Evolutionary conservation across 1,284 basidiomycete species (phyloP).

Genomic region (Apiotrichum gamsii): DNA sequence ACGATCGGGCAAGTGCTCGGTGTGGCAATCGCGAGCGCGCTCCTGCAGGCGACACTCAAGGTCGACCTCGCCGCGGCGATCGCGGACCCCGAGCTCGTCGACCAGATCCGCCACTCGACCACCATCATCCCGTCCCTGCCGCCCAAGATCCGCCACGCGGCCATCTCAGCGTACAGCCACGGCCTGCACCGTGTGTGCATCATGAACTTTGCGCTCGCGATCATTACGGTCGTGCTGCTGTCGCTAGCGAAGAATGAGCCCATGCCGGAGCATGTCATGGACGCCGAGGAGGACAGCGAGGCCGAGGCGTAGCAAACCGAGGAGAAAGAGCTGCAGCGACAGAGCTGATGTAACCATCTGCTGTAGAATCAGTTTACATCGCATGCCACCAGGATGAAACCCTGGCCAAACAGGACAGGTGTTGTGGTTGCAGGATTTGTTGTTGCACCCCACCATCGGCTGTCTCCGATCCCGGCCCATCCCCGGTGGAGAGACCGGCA

Average conservation of each 20-base stretch:
- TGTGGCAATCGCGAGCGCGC: slow-evolving; percentile 70
- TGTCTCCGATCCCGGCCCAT: too few species aligned
- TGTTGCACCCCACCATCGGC: too few species aligned
- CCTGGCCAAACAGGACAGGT: too few species aligned
- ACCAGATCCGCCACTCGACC: slow-evolving; percentile 66
- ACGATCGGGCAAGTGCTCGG: slow-evolving; percentile 88
- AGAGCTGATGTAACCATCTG: too few species aligned
- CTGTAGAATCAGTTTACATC: too few species aligned
- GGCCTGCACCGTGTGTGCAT: slow-evolving; percentile 80
- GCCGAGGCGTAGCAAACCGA: too few species aligned
- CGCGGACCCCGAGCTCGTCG: slow-evolving; percentile 57
- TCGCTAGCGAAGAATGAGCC: slow-evolving; percentile 28
- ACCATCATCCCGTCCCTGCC: slow-evolving; percentile 67
- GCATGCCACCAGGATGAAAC: too few species aligned
- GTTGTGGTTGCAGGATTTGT: too few species aligned
- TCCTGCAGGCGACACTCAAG: slow-evolving; percentile 70
- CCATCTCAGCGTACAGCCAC: slow-evolving; percentile 72
- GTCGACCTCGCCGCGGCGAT: slow-evolving; percentile 55
- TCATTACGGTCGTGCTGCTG: slow-evolving; percentile 23
- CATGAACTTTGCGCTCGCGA: slow-evolving; percentile 55
- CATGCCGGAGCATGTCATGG: slow-evolving; percentile 20
- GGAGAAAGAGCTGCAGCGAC: too few species aligned
- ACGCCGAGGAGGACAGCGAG: slow-evolving; percentile 4
- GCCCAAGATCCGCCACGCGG: slow-evolving; percentile 56
- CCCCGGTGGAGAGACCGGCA: too few species aligned